Percentiles rank a stretch among this genome's conserved stretches.
Conservation (phyloP, 768 basidiomycete species). For the Royoungia palumana region DNA sequence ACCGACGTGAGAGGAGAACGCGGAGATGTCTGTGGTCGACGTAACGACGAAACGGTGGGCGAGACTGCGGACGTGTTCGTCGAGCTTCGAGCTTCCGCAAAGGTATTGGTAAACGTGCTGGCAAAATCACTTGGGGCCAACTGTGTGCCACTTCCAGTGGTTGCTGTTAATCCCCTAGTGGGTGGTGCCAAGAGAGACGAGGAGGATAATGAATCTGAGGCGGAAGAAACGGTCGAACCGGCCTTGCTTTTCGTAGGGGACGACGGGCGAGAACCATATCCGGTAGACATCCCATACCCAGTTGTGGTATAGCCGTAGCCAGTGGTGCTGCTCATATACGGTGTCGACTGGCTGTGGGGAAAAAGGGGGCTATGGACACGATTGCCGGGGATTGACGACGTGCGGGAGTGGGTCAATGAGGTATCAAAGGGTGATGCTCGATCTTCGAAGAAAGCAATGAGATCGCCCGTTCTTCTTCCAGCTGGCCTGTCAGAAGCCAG, state of each 20-base stretch:
- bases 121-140: constrained; percentile 36
- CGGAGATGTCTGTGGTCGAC: constrained; percentile 62
- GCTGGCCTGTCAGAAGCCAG: constrained; percentile 44
- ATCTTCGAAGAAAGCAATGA: constrained; percentile 74
- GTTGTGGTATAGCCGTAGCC: constrained; percentile 36
- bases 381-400: constrained; percentile 48
- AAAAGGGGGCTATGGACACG: constrained; percentile 30
- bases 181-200: constrained; percentile 51
- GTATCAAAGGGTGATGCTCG: constrained; percentile 39
- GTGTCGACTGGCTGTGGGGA: constrained; percentile 38
- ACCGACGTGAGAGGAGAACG: constrained; percentile 72
- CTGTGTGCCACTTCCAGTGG: constrained; percentile 30
- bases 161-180: constrained; percentile 31
- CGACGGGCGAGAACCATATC: constrained; percentile 42
- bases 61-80: constrained; percentile 27
- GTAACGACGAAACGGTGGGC: constrained; percentile 51
- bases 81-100: constrained; percentile 35
- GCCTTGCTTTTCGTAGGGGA: constrained; percentile 46
- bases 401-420: constrained; percentile 47
- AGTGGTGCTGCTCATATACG: constrained; percentile 35
- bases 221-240: constrained; percentile 28
- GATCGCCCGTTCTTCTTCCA: constrained; percentile 58
- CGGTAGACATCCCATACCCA: constrained; percentile 28
- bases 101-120: constrained; percentile 37
- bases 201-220: constrained; percentile 26